Percentiles rank a stretch among this genome's conserved stretches.
Conservation (phyloP, 495 filamentous ascomycete genomes). For the Pyrenula aspistea region DNA sequence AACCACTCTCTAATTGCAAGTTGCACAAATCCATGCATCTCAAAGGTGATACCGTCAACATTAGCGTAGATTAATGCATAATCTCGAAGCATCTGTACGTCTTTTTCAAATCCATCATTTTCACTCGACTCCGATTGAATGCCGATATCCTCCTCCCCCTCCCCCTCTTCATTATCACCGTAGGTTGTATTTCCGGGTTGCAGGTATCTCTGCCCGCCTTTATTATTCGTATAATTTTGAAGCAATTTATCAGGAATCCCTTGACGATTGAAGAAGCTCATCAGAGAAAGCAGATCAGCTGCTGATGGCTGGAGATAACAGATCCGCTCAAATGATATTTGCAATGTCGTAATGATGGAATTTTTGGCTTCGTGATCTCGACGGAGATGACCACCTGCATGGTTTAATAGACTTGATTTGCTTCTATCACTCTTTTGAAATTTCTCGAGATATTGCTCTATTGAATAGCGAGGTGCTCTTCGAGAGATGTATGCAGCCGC, state of each 20-base stretch:
- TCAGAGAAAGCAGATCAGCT: conserved; percentile 17
- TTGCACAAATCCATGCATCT: conserved; percentile 38
- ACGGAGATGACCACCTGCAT: conserved; percentile 20
- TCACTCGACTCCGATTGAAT: conserved; percentile 8
- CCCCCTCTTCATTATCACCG: conserved; percentile 7
- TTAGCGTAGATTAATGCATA: conserved; percentile 18
- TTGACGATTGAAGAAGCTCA: conserved; percentile 22
- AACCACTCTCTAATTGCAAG: conserved; percentile 31
- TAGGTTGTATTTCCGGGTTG: background rate
- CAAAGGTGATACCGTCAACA: conserved; percentile 13
- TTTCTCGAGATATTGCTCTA: conserved; percentile 21
- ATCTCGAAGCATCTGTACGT: conserved; percentile 9
- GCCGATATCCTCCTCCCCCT: conserved; percentile 14
- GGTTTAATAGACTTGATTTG: conserved; percentile 22
- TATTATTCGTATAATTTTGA: conserved; percentile 1
- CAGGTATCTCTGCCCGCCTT: background rate
- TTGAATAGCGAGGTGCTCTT: conserved; percentile 13
- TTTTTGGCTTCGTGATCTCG: conserved; percentile 28
- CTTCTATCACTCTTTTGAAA: conserved; percentile 24
- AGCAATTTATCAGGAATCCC: conserved; percentile 14
- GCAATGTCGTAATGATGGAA: conserved; percentile 33
- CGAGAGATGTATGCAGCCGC: conserved; percentile 33
- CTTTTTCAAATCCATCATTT: conserved; percentile 10
- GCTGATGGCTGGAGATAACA: conserved; percentile 11
- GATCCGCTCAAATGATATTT: conserved; percentile 36